Percentiles rank a stretch among this genome's conserved stretches.
These are phyloP conservation scores for Yamadazyma diddensiae DNA, from an alignment of 1,139 yeast genomes.

Conservation along the genomic window DNA sequence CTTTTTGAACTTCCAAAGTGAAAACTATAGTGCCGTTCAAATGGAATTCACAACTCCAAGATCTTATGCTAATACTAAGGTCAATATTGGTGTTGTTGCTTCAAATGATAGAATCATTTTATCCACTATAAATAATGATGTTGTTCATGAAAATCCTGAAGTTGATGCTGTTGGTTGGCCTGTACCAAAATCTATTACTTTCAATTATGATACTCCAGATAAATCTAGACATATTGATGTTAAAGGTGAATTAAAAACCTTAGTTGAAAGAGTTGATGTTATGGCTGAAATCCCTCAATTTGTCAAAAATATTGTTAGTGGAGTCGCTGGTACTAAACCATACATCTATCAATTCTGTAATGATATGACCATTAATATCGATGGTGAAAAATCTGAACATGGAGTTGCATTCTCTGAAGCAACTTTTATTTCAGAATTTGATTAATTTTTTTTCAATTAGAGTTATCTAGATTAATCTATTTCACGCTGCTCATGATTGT, in stretches of 20 bases:
- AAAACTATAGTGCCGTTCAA: conserved; percentile 67
- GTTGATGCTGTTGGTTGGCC: conserved; percentile 91
- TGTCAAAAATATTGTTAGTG: conserved; percentile 89
- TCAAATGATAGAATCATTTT: conserved; percentile 61
- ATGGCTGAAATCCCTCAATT: conserved; percentile 96
- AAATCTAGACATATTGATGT: conserved; percentile 41
- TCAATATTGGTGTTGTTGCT: conserved; percentile 74
- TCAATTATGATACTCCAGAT: conserved; percentile 38
- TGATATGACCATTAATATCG: conserved; percentile 40
- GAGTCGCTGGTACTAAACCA: conserved; percentile 94
- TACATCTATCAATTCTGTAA: conserved; percentile 89
- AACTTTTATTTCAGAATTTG: conserved; percentile 61
- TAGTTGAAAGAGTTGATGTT: conserved; percentile 91
- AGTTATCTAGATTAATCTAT: too few species aligned
- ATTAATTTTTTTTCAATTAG: conserved; percentile 5
- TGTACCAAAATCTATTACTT: conserved; percentile 67
- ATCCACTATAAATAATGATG: conserved; percentile 65
- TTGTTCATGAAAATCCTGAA: conserved; percentile 56
- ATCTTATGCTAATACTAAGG: conserved; percentile 80
- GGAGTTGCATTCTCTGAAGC: conserved; percentile 82
- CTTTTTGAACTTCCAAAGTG: conserved; percentile 84
- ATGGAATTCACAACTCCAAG: conserved; percentile 97
- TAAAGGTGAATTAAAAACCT: conserved; percentile 50
- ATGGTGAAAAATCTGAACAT: conserved; percentile 40
- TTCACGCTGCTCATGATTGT: conserved; percentile 9